Evolutionary conservation across 352 stramenopile genomes (phyloP), one percentile per base, ranked within the genome.

Genomic region (Globisporangium barbulae): DNA sequence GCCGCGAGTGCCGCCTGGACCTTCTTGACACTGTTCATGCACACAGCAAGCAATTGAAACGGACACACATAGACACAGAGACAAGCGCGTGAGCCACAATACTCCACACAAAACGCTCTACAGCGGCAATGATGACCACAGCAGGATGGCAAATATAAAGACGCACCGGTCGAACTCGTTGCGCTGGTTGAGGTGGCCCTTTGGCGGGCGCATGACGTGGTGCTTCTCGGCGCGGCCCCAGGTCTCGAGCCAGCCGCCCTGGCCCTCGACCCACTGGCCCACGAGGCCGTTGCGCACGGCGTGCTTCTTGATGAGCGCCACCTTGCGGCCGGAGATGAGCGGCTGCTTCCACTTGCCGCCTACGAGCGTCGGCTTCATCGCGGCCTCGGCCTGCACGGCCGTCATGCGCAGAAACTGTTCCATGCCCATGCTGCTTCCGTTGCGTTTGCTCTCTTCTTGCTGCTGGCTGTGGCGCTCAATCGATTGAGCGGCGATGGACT

Each of bases 261-360:
- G 76, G 61, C 86, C 86, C 42, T 83, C 73, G 54, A 90, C 81
- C 86, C 86, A 95, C 71, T 80, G 68, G 15, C 86, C 86, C 19
- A 90, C 69, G 53, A 90, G 83, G 9, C 80, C 81, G 64, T 91
- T 91, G 50, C 76, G 74, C 61, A 69, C 45, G 12, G 86, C 86
- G 62, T 91, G 67, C 71, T 95, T 95, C 81, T 95, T 95, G 28
- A 93, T 75, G 62, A 90, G 78, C 30, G 85, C 86, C 45, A 89
- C 70, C 73, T 92, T 91, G 44, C 86, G 86, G n/a, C 81, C 73
- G 15, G 86, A 90, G 44, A 95, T 76, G 63, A 89, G 60, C 55
- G 86, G 84, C 61, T 93, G 84, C 71, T 91, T 89, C 86, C 86
- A 95, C 72, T 93, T 93, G 61, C 84, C 86, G 30, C 91, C 80